Base-by-base conservation (phyloP, 208 protist genomes). In the Acanthamoeba royreba region DNA sequence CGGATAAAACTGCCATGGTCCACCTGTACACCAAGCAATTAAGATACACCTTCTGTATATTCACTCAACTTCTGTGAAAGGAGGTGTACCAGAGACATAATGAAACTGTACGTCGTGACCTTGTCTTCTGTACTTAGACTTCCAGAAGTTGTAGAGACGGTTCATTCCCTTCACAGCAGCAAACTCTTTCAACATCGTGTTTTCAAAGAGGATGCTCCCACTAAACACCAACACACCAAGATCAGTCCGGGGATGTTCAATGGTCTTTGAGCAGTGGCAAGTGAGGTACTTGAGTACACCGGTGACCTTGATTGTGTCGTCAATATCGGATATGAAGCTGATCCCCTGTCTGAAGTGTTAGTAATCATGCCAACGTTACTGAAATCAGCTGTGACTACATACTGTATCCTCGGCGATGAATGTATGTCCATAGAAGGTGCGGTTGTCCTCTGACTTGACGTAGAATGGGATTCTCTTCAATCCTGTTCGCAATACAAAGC, bases 291-390 rank as follows among this genome's bases (percentile, higher is more conserved):
- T 53, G 38, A 28, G n/a, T 22, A 55, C 45, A 17, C 74, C 74
- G 4, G 74, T 85, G 15, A 85, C 45, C 17, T 53, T 46, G 74
- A 46, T 55, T 0, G 74, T 85, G 45, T 85, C 74, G 25, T 85
- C 74, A 43, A 85, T 85, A 43, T 85, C 74, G 74, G 74, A 55
- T 4, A 85, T 85, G 74, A 85, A 46, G 45, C 74, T 85, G 40
- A 85, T 85, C 2, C 74, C 69, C 33, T 81, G 11, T 9, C 19
- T 31, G 33, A 1, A 1, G 19, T n/a, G 11, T n/a, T n/a, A n/a
- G n/a, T n/a, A n/a, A n/a, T n/a, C n/a, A n/a, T n/a, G n/a, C n/a
- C n/a, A n/a, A n/a, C n/a, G n/a, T n/a, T n/a, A n/a, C n/a, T n/a
- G n/a, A n/a, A n/a, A n/a, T n/a, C n/a, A n/a, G n/a, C n/a, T n/a